These are phyloP conservation scores for Cymodocea nodosa DNA, from an alignment of 116 monocot genomes.

Conservation along the genomic window DNA sequence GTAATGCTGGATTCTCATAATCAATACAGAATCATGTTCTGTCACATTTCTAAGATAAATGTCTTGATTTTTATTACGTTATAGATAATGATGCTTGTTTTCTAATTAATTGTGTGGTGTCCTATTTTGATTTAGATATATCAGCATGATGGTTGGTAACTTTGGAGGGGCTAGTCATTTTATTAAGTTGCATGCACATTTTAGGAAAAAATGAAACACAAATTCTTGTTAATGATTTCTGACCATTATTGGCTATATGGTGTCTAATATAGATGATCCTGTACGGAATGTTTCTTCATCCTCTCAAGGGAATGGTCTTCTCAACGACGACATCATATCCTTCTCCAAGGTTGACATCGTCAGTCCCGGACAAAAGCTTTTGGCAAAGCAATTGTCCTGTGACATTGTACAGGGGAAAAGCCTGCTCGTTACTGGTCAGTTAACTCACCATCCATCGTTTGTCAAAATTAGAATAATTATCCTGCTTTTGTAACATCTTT, in stretches of 20 bases:
- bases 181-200: too few species aligned
- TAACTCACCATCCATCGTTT: background rate
- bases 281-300: constrained; percentile 1
- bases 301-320: constrained; percentile 14
- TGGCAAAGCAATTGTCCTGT: constrained; percentile 68
- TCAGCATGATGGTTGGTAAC: too few species aligned
- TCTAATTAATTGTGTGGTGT: too few species aligned
- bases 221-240: too few species aligned
- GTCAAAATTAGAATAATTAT: background rate
- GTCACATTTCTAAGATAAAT: too few species aligned
- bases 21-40: too few species aligned
- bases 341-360: constrained; percentile 72
- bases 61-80: too few species aligned
- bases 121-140: too few species aligned
- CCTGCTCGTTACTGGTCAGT: constrained; percentile 85
- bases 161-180: too few species aligned
- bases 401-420: constrained; percentile 66
- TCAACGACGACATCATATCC: constrained; percentile 54
- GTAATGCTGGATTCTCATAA: constrained; percentile 15
- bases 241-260: background rate
- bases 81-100: too few species aligned
- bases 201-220: too few species aligned
- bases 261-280: background rate
- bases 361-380: constrained; percentile 74
- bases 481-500: background rate